Evolutionary conservation across 2,329 filamentous ascomycete genomes (phyloP), one percentile per base, ranked within the genome.

Genomic region (Alternaria atra): DNA sequence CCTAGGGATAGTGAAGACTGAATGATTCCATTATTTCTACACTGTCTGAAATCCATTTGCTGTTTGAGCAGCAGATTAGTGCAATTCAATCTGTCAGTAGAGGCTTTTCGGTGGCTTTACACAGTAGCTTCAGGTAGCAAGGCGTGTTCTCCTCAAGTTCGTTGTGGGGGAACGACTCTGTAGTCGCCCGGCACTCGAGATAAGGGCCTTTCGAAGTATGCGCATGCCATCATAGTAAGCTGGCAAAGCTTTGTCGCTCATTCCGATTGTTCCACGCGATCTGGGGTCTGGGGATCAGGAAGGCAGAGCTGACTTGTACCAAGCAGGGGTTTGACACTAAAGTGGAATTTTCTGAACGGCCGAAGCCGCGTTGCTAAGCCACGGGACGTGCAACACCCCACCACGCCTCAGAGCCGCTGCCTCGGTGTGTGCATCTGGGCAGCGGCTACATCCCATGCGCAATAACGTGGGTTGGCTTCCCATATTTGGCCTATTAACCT

Each of bases 311-410:
- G 40, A 12, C 17, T 7, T 43, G 40, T 23, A 29, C 35, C 35
- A 56, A 34, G 37, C 35, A 51, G 43, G 52, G 44, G 35, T 15
- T 39, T 34, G n/a, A 30, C 37, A 20, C 20, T 20, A 20, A 20
- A 20, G 20, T 20, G 20, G 20, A 20, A 2, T 20, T 20, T 20
- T 20, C 20, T 20, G 20, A 20, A 20, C 20, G 54, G 44, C 29
- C 25, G 44, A 51, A 32, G 54, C 17, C 46, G 54, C 54, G 7
- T 32, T 3, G 46, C 54, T 8, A 56, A 56, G 54, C 46, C 54
- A 35, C 54, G 44, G 44, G 17, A 50, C 3, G 35, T 40, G 37
- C 44, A 51, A 37, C 37, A 25, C 29, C 27, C 35, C 27, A 32
- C 48, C 37, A 47, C 27, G 29, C 44, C 13, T 27, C 17, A 34